Conservation (phyloP, 345 rosid species). For the Sonneratia alba region DNA sequence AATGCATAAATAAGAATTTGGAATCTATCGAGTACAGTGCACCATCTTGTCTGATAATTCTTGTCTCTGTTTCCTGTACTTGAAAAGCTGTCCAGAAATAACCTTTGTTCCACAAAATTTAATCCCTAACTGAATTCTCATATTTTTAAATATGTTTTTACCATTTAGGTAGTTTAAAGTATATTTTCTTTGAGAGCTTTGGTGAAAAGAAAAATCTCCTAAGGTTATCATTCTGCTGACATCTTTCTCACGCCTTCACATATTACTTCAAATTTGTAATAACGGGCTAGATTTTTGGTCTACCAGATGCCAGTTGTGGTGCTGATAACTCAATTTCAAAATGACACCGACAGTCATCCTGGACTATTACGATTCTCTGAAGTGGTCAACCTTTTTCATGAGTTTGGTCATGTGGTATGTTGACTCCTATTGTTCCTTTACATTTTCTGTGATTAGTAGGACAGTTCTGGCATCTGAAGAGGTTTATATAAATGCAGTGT, state of each 20-base stretch:
- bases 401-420: conserved; percentile 97
- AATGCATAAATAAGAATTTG: not conserved
- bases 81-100: not conserved
- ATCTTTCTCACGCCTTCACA: not conserved
- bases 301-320: conserved; percentile 64
- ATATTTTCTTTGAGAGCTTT: not conserved
- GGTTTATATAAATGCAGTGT: not conserved
- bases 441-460: not conserved
- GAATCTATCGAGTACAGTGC: not conserved
- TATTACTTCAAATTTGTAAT: not conserved
- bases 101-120: not conserved
- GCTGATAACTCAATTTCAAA: conserved; percentile 63
- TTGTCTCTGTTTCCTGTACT: not conserved
- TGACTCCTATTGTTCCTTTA: conserved; percentile 3
- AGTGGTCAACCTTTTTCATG: conserved; percentile 85
- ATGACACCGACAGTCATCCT: conserved; percentile 32
- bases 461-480: not conserved
- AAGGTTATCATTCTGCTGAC: not conserved
- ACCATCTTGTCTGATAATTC: not conserved
- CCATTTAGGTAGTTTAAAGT: not conserved
- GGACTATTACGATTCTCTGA: conserved; percentile 71
- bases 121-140: not conserved
- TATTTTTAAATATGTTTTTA: not conserved
- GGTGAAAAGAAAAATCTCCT: not conserved
- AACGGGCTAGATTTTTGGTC: conserved; percentile 10